Conservation (phyloP, 768 basidiomycete species). For the Cystobasidium onofrii region DNA sequence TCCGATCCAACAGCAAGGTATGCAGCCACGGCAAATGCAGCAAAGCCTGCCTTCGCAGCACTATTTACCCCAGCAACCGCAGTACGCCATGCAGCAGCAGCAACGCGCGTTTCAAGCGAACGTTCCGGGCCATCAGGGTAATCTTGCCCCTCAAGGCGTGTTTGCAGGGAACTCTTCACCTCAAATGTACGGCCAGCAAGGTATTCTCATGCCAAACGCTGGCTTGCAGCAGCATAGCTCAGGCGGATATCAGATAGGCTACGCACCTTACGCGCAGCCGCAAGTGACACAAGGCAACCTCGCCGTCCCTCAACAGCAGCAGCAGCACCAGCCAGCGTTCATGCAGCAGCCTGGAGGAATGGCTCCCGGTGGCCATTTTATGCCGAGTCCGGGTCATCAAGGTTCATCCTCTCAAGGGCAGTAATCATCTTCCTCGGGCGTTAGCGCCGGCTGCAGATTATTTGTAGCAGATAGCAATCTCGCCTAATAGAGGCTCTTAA, state of each 20-base stretch:
- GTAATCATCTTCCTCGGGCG: no score
- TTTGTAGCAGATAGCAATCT: no score
- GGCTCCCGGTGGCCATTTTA: not conserved
- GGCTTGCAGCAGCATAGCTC: not conserved
- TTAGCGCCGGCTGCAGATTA: no score
- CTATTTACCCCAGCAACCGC: not conserved
- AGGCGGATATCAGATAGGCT: not conserved
- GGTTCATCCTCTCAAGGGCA: not conserved
- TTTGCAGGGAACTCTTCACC: not conserved
- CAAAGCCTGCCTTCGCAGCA: not conserved
- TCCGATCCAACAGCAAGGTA: not conserved
- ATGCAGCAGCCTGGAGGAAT: not conserved
- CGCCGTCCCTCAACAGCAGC: not conserved
- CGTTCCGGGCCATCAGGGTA: not conserved
- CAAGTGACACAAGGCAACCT: not conserved
- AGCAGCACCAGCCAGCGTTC: not conserved
- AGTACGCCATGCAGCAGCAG: not conserved
- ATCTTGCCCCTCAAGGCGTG: not conserved
- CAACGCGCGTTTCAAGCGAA: not conserved
- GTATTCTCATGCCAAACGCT: not conserved
- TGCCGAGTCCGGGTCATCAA: not conserved
- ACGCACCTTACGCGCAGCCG: not conserved
- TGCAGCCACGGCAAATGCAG: not conserved
- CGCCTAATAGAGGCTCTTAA: no score
- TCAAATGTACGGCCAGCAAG: not conserved